Evolutionary conservation across 169 alveolate genomes (phyloP), one percentile per base, ranked within the genome.

Genomic region (Plasmodium gallinaceum): DNA sequence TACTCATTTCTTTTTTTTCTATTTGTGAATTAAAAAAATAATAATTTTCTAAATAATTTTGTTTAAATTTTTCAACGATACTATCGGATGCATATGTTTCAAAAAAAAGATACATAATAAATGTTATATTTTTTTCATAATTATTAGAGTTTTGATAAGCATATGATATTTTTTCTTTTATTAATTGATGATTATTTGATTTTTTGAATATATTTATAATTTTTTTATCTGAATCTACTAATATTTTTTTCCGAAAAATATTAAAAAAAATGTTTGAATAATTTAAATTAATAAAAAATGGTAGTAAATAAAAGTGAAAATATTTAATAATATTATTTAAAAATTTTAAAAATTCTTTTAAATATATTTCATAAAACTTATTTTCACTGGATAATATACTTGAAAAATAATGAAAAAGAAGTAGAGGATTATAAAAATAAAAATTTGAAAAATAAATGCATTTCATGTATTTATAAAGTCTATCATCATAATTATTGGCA

Each of bases 301-400:
- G 90, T 0, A 80, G 14, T 80, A 80, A 80, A 48, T 80, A 80
- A 54, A 80, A 80, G 45, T 80, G 90, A 68, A 80, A 80, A 42
- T 80, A 48, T 16, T 66, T 20, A 52, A 80, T 80, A 9, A 80
- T 68, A 46, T 80, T 80, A 71, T 80, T 80, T 80, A 80, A 80
- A 68, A 80, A 80, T 18, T 80, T 80, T 45, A 80, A 26, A 45
- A 66, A 80, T 46, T 52, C 72, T 4, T 57, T 68, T 80, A 80
- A 80, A 71, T 42, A 80, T 9, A 46, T 54, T 62, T 66, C 46
- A 60, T 54, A 80, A 16, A 68, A 32, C n/a, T 68, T 80, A 68
- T 60, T 68, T 62, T 80, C 90, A 20, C 7, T 46, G 14, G 51
- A 22, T 5, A 61, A 37, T 32, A 52, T 80, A 72, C 10, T 45